These are phyloP conservation scores for Thuidium tamariscinum DNA, from an alignment of 225 moss, liverwort and hornwort genomes.

Conservation along the genomic window DNA sequence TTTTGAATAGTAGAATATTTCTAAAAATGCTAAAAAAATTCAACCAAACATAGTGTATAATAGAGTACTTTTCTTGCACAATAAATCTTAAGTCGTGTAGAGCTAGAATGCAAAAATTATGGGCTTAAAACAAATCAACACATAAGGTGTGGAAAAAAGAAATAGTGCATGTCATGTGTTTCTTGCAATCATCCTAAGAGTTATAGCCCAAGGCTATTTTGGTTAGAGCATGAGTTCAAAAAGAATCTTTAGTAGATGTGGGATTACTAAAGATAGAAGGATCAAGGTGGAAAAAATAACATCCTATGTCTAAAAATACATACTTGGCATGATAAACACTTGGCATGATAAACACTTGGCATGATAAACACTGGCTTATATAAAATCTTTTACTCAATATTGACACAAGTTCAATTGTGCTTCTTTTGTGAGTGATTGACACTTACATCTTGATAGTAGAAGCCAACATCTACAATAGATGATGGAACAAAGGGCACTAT, in stretches of 20 bases:
- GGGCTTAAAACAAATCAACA: too few relatives aligned
- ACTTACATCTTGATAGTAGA: neutral
- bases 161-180: too few relatives aligned
- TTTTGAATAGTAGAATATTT: too few relatives aligned
- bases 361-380: fast-evolving
- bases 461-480: fast-evolving
- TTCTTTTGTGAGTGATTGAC: neutral
- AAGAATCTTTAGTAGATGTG: fast-evolving
- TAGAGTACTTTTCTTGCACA: too few relatives aligned
- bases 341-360: fast-evolving
- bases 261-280: neutral
- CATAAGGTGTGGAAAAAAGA: too few relatives aligned
- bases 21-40: too few relatives aligned
- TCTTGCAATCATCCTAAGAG: too few relatives aligned
- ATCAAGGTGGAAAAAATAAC: fast-evolving
- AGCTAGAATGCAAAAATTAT: too few relatives aligned
- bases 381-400: neutral
- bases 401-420: neutral
- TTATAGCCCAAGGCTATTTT: fast-evolving
- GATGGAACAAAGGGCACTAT: neutral
- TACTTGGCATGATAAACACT: neutral
- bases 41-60: too few relatives aligned
- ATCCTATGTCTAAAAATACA: neutral
- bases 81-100: too few relatives aligned
- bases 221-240: neutral